Evolutionary conservation across 345 rosid genomes (phyloP), one percentile per base, ranked within the genome.

Genomic region (Microthlaspi erraticum): DNA sequence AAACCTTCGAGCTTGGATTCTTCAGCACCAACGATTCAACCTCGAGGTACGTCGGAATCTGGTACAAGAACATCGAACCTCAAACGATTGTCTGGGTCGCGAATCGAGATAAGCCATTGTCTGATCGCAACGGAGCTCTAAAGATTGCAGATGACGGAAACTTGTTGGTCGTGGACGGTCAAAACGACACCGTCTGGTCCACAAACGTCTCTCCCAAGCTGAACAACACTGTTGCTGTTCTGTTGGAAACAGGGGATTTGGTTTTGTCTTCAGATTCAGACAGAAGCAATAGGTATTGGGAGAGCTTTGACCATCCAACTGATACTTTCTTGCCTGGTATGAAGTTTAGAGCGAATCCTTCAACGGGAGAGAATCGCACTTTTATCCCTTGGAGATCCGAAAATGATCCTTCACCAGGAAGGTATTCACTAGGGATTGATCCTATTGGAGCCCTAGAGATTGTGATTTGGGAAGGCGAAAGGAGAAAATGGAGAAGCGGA

Each of bases 61-160:
- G 93, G 91, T 91, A 86, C 66, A 36, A 80, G 78, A 64, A 74
- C 53, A 72, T 60, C 50, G 76, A 79, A 8, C 70, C 51, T 2
- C 49, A 37, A 14, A 20, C 87, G 1, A 66, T 81, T 29, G 80
- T 87, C 1, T 89, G 97, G 96, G 83, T 89, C 0, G 97, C 96
- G 0, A 91, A 91, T 48, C 76, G 91, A 71, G 82, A 84, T 2
- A 72, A 1, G 5, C 89, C 98, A 41, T 39, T 92, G 13, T 51
- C 67, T 1, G 78, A 67, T 59, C 32, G 11, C 54, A 69, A 39
- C 11, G 97, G 96, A 20, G 73, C 64, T 61, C 20, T 91, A 0
- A 72, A 60, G 66, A 78, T 83, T 43, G 75, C 54, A 34, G 77
- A 70, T 61, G 76, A 70, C 46, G 81, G 72, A 14, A 70, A 80